phyloP scores from a whole-genome alignment of 1,284 basidiomycete genomes.

The Rhizoctonia solani region DNA sequence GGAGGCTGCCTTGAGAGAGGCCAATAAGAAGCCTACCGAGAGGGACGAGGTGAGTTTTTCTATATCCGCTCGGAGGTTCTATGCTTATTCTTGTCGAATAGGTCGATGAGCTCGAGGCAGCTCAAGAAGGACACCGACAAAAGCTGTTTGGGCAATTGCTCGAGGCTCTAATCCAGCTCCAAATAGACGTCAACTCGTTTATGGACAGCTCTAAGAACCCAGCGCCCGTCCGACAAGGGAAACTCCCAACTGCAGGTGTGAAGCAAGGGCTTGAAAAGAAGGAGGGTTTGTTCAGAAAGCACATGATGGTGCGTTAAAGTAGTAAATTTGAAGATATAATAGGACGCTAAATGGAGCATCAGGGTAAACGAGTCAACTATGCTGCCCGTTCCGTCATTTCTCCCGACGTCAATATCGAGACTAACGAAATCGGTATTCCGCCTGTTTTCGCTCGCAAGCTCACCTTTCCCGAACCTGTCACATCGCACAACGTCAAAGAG shows the following conservation, averaged over 20 bases:
- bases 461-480: conserved; percentile 98
- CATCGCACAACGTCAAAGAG: conserved; percentile 85
- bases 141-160: conserved; percentile 73
- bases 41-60: conserved; percentile 29
- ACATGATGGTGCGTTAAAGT: conserved; percentile 87
- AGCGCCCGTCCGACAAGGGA: conserved; percentile 79
- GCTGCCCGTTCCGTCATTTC: conserved; percentile 99
- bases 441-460: conserved; percentile 97
- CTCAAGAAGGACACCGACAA: conserved; percentile 52
- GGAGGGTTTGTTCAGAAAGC: conserved; percentile 96
- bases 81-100: conserved; percentile 39
- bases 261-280: conserved; percentile 99
- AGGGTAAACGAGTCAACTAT: conserved; percentile 99
- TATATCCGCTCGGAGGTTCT: background rate
- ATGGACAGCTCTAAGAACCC: conserved; percentile 98
- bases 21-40: conserved; percentile 58
- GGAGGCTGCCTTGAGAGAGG: conserved; percentile 67
- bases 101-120: conserved; percentile 54
- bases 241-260: conserved; percentile 90
- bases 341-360: conserved; percentile 3
- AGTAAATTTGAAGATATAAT: background rate
- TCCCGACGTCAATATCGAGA: conserved; percentile 99
- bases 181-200: conserved; percentile 95
- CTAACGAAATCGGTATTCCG: conserved; percentile 97
- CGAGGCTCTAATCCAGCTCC: conserved; percentile 85